phyloP scores from a whole-genome alignment of 1,284 basidiomycete species.

The Irpex sp. region DNA sequence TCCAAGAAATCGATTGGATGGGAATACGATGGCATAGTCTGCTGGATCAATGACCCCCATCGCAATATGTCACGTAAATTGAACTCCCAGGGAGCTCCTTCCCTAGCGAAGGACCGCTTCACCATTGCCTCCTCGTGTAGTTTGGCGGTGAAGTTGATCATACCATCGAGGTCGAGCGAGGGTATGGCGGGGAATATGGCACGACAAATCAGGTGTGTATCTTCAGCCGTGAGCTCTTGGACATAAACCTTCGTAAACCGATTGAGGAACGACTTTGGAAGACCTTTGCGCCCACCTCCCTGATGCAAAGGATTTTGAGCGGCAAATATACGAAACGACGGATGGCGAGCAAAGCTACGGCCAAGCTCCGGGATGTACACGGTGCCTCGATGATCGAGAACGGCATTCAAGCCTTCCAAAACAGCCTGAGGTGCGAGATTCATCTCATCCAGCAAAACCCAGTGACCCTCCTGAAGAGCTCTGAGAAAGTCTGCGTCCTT shows the following conservation, averaged over 20 bases:
- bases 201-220: constrained; percentile 78
- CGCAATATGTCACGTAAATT: constrained; percentile 94
- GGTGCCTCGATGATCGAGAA: constrained; percentile 92
- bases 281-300: constrained; percentile 95
- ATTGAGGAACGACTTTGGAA: constrained; percentile 97
- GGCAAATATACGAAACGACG: constrained; percentile 93
- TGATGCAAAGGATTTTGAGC: constrained; percentile 97
- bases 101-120: constrained; percentile 68
- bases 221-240: constrained; percentile 77
- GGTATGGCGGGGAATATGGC: constrained; percentile 68
- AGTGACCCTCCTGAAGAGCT: constrained; percentile 89
- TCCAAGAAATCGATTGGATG: constrained; percentile 64
- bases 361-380: constrained; percentile 96
- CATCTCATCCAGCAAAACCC: constrained; percentile 99
- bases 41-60: constrained; percentile 69
- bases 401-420: constrained; percentile 95
- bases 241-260: constrained; percentile 97
- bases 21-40: constrained; percentile 24
- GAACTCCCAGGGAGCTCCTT: constrained; percentile 97
- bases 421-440: constrained; percentile 95
- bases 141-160: constrained; percentile 82
- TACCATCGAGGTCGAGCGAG: constrained; percentile 51
- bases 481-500: constrained; percentile 94
- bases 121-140: constrained; percentile 71
- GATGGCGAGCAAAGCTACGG: constrained; percentile 84